Percentiles rank a stretch among this genome's conserved stretches.
These are phyloP conservation scores for Hanseniaspora nectarophila DNA, from an alignment of 805 yeast genomes.

Conservation along the genomic window DNA sequence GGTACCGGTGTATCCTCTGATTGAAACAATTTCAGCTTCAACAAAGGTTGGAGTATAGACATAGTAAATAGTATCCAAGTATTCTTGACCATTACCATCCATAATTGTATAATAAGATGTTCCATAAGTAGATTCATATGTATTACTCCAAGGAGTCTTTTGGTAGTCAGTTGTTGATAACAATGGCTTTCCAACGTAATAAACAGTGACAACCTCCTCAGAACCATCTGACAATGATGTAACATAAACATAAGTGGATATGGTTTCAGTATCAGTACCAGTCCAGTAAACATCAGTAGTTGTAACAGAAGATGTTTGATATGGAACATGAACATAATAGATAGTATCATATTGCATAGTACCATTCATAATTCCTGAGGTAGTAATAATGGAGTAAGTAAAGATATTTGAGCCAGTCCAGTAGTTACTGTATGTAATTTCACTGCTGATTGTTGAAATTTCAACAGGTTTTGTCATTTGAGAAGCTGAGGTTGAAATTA, in stretches of 20 bases:
- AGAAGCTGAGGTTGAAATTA: neutral
- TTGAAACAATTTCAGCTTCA: slow-evolving; percentile 7
- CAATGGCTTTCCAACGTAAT: slow-evolving; percentile 9
- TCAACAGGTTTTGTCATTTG: neutral
- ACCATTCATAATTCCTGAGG: slow-evolving; percentile 4
- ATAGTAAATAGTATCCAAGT: slow-evolving; percentile 15
- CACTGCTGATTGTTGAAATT: neutral
- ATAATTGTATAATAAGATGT: slow-evolving; percentile 14
- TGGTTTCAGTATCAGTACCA: neutral
- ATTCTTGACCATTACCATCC: slow-evolving; percentile 16
- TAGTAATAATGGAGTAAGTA: slow-evolving; percentile 1
- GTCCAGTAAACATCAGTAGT: slow-evolving; percentile 2
- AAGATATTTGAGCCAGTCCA: slow-evolving; percentile 1
- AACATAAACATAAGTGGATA: slow-evolving; percentile 9
- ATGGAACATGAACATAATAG: slow-evolving; percentile 11
- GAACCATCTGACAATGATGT: slow-evolving; percentile 3
- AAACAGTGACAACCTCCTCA: slow-evolving; percentile 8
- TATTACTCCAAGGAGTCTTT: slow-evolving; percentile 2
- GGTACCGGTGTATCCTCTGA: slow-evolving; percentile 14
- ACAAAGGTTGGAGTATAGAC: slow-evolving; percentile 16
- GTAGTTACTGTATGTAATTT: slow-evolving; percentile 1
- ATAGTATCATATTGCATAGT: slow-evolving; percentile 1
- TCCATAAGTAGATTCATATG: slow-evolving; percentile 13
- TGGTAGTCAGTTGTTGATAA: neutral
- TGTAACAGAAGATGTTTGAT: slow-evolving; percentile 2